These are phyloP conservation scores for Kodamaea restingae DNA, from an alignment of 805 yeast genomes.

Conservation along the genomic window DNA sequence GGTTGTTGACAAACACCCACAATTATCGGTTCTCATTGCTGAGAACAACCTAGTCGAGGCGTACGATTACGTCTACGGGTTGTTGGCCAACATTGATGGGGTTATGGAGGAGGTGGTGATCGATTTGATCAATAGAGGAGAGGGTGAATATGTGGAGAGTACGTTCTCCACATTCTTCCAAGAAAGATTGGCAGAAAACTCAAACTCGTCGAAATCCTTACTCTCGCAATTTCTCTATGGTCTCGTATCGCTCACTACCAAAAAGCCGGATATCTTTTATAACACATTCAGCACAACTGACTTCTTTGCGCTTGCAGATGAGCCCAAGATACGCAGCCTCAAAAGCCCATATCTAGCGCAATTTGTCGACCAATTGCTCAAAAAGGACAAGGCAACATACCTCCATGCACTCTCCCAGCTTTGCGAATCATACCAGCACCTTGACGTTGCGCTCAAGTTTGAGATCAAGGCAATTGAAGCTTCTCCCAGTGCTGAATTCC, in stretches of 20 bases:
- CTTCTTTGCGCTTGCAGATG: conserved; percentile 12
- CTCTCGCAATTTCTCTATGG: conserved; percentile 27
- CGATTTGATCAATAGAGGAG: conserved; percentile 26
- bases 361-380: conserved; percentile 19
- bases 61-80: conserved; percentile 23
- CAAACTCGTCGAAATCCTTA: too few species aligned
- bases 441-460: conserved; percentile 20
- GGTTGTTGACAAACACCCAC: conserved; percentile 18
- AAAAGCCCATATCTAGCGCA: conserved; percentile 11
- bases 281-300: conserved; percentile 21
- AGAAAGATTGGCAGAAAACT: too few species aligned
- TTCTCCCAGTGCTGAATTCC: conserved; percentile 11
- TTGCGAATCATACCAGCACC: conserved; percentile 16
- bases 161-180: too few species aligned
- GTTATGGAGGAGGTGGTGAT: conserved; percentile 36
- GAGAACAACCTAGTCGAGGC: conserved; percentile 19
- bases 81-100: conserved; percentile 19
- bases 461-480: conserved; percentile 24
- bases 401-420: conserved; percentile 29
- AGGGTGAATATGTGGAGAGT: conserved; percentile 38
- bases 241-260: conserved; percentile 28
- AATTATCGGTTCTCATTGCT: conserved; percentile 17
- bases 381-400: conserved; percentile 21
- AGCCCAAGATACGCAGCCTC: conserved; percentile 1
- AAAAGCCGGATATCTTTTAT: conserved; percentile 21